Evolutionary conservation across 768 basidiomycete genomes (phyloP).

Genomic region (Boletus edulis): DNA sequence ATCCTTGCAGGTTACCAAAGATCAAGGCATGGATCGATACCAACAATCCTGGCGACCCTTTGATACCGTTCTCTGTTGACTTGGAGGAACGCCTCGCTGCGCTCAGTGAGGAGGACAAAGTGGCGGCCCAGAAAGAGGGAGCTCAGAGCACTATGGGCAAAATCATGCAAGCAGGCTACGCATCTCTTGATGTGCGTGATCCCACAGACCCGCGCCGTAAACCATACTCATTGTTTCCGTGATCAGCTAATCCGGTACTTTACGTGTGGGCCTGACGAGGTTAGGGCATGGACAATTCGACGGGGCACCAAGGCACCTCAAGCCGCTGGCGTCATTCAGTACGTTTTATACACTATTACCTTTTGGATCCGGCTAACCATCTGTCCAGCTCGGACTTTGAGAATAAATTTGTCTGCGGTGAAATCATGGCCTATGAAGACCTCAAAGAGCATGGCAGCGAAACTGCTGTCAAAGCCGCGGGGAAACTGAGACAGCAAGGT

Average conservation of each 20-base stretch:
- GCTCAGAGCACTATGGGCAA: constrained; percentile 78
- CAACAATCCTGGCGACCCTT: constrained; percentile 91
- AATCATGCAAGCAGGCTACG: constrained; percentile 94
- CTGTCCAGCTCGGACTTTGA: constrained; percentile 84
- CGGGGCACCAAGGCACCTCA: constrained; percentile 93
- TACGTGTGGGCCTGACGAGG: constrained; percentile 95
- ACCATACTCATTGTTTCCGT: not conserved
- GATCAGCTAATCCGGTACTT: constrained; percentile 91
- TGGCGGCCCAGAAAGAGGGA: constrained; percentile 76
- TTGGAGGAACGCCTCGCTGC: constrained; percentile 84
- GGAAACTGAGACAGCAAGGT: constrained; percentile 93
- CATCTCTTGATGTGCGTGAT: constrained; percentile 70
- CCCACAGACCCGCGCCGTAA: not conserved
- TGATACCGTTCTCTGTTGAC: constrained; percentile 97
- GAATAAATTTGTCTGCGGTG: constrained; percentile 96
- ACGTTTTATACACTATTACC: constrained; percentile 28
- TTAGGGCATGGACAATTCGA: constrained; percentile 97
- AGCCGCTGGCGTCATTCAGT: constrained; percentile 98
- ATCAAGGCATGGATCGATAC: constrained; percentile 98
- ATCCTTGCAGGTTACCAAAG: constrained; percentile 72
- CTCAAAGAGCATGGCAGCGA: constrained; percentile 91
- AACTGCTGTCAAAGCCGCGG: constrained; percentile 88
- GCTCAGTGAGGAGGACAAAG: constrained; percentile 64
- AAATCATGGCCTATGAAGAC: constrained; percentile 92
- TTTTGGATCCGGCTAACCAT: not conserved